Conservation (phyloP, 1,284 basidiomycete species). For the Heterobasidion occidentale region DNA sequence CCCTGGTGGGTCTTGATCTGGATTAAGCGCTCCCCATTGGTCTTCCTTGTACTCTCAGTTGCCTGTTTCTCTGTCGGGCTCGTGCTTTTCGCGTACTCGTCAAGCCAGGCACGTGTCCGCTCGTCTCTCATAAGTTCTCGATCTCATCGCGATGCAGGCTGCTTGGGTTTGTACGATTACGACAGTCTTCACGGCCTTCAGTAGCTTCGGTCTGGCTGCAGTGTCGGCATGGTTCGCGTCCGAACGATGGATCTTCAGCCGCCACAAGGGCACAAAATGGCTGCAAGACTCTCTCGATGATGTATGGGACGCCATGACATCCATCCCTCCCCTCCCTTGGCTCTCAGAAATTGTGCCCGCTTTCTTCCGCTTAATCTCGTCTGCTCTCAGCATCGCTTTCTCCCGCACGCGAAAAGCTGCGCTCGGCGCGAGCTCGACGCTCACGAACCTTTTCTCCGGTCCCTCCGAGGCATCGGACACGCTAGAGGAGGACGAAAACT, state of each 20-base stretch:
- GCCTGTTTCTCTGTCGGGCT: constrained; percentile 66
- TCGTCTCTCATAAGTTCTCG: neutral
- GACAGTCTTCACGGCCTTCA: constrained; percentile 65
- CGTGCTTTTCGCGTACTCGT: constrained; percentile 59
- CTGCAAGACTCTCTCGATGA: constrained; percentile 61
- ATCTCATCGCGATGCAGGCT: constrained; percentile 31
- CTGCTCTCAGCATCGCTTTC: neutral
- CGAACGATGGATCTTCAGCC: constrained; percentile 63
- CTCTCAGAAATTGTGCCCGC: constrained; percentile 15
- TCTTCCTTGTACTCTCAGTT: constrained; percentile 66
- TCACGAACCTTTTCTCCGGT: constrained; percentile 7
- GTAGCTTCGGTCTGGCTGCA: constrained; percentile 66
- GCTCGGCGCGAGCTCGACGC: constrained; percentile 3
- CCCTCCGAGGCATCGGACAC: constrained; percentile 1
- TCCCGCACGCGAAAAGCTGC: constrained; percentile 2
- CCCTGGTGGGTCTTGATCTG: constrained; percentile 77
- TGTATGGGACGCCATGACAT: constrained; percentile 31
- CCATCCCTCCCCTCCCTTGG: constrained; percentile 29
- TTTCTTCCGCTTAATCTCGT: neutral
- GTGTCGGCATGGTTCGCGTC: constrained; percentile 74
- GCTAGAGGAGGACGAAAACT: constrained; percentile 6
- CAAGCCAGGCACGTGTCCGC: constrained; percentile 37
- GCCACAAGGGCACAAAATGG: constrained; percentile 69
- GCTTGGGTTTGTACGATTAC: constrained; percentile 59
- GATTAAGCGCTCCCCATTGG: constrained; percentile 72